These are phyloP conservation scores for Porogramme epimiltina DNA, from an alignment of 1,284 basidiomycete genomes.

Conservation along the genomic window DNA sequence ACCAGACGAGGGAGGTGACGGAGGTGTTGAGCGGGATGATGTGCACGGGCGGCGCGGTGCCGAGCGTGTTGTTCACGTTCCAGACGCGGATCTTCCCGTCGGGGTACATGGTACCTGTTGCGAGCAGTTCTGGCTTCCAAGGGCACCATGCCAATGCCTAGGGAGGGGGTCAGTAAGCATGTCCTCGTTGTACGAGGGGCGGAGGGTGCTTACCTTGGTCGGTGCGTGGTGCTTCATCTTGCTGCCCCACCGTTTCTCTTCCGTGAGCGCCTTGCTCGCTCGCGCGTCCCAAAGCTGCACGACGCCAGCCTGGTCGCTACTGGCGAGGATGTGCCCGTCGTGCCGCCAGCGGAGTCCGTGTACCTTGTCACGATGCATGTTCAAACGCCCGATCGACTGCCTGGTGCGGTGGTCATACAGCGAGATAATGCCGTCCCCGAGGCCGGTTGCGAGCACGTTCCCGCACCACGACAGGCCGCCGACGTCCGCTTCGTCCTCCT, in stretches of 20 bases:
- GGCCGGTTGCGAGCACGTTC: conserved; percentile 42
- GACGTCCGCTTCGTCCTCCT: conserved; percentile 35
- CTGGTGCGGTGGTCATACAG: conserved; percentile 39
- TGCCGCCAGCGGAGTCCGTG: conserved; percentile 48
- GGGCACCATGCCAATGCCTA: conserved; percentile 77
- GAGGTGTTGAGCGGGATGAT: conserved; percentile 56
- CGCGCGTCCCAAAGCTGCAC: conserved; percentile 50
- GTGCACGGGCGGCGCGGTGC: conserved; percentile 51
- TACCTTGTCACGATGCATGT: conserved; percentile 42
- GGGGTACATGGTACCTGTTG: conserved; percentile 66
- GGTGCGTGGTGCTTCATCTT: conserved; percentile 54
- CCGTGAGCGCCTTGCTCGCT: conserved; percentile 34
- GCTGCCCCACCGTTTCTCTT: conserved; percentile 36
- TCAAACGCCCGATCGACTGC: conserved; percentile 28
- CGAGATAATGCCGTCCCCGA: conserved; percentile 39
- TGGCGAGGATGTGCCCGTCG: conserved; percentile 44
- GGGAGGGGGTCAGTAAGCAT: not conserved
- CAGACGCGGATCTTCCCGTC: conserved; percentile 71
- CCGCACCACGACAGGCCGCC: conserved; percentile 46
- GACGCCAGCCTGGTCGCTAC: conserved; percentile 42
- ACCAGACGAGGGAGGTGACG: conserved; percentile 69
- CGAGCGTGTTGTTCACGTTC: conserved; percentile 38
- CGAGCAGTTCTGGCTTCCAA: conserved; percentile 70
- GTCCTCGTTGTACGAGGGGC: not conserved
- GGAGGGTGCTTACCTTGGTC: conserved; percentile 49